Evolutionary conservation across 176 grass and related monocot species (phyloP).

Genomic region (Carex cristatella): DNA sequence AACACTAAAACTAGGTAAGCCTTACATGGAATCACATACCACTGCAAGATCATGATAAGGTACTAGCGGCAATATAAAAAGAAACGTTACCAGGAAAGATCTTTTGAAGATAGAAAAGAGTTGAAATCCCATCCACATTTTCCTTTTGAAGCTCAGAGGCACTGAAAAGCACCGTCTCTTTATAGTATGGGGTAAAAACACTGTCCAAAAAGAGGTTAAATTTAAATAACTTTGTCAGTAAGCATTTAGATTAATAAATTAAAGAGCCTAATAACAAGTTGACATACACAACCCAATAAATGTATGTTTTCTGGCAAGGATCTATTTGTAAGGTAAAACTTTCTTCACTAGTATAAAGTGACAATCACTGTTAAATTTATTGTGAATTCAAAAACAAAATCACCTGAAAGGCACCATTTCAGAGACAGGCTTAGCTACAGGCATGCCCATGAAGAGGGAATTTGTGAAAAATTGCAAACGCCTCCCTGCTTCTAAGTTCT

Average conservation of each 20-base stretch:
- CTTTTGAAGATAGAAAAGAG: slow-evolving; percentile 96
- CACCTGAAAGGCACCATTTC: slow-evolving; percentile 98
- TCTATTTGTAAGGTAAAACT: not conserved
- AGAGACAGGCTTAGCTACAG: slow-evolving; percentile 67
- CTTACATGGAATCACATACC: not conserved
- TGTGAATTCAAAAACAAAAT: not conserved
- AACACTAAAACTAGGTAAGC: not conserved
- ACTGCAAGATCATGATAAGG: not conserved
- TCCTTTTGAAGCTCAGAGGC: slow-evolving; percentile 59
- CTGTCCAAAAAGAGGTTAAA: slow-evolving; percentile 54
- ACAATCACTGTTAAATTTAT: not conserved
- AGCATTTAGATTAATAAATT: not conserved
- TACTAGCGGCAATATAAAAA: not conserved
- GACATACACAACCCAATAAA: not conserved
- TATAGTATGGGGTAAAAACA: slow-evolving; percentile 98
- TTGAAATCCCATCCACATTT: slow-evolving; percentile 93
- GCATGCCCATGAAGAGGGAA: slow-evolving; percentile 94
- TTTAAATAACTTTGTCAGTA: not conserved
- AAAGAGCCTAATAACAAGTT: not conserved
- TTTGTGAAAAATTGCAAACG: slow-evolving; percentile 91
- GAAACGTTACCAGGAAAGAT: slow-evolving; percentile 73
- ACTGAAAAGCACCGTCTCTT: slow-evolving; percentile 94
- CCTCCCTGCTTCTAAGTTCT: slow-evolving; percentile 84
- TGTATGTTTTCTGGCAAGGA: not conserved
- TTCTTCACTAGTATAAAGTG: slow-evolving; percentile 16